These are phyloP conservation scores for Hemileccinum hortonii DNA, from an alignment of 1,284 basidiomycete species.

Conservation along the genomic window DNA sequence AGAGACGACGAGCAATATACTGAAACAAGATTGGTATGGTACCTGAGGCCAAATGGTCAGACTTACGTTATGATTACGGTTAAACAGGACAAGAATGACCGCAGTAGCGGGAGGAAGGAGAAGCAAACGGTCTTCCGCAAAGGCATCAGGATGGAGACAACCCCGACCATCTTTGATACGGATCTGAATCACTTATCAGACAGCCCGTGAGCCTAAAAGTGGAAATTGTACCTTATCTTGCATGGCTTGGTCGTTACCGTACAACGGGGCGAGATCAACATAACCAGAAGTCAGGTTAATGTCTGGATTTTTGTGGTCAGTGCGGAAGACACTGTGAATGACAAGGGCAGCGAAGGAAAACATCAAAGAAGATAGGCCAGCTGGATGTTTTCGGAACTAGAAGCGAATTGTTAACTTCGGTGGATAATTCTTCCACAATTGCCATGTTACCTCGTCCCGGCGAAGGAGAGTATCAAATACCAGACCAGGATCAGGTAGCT, in stretches of 20 bases:
- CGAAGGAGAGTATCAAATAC: constrained; percentile 64
- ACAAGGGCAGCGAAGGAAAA: constrained; percentile 81
- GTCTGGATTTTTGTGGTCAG: constrained; percentile 58
- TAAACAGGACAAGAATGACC: constrained; percentile 76
- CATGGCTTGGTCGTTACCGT: constrained; percentile 64
- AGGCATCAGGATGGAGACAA: constrained; percentile 64
- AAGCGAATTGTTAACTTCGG: not conserved
- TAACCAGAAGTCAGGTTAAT: constrained; percentile 88
- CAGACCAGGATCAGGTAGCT: constrained; percentile 74
- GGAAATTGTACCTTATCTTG: constrained; percentile 51
- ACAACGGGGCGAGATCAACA: constrained; percentile 80
- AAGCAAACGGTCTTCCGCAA: constrained; percentile 76
- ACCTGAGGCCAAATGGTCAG: not conserved
- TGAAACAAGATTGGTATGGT: constrained; percentile 27
- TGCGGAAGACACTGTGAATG: constrained; percentile 79
- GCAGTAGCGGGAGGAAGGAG: constrained; percentile 77
- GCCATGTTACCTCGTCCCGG: constrained; percentile 30
- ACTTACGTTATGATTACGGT: constrained; percentile 81
- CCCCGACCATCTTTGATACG: constrained; percentile 66
- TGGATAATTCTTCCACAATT: not conserved
- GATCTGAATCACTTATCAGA: constrained; percentile 19
- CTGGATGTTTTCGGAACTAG: constrained; percentile 75
- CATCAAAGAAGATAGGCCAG: constrained; percentile 75
- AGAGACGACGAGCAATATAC: constrained; percentile 78
- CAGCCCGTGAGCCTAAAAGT: not conserved